phyloP scores from a whole-genome alignment of 768 basidiomycete species.

The Pilatotrama ljubarskyi region DNA sequence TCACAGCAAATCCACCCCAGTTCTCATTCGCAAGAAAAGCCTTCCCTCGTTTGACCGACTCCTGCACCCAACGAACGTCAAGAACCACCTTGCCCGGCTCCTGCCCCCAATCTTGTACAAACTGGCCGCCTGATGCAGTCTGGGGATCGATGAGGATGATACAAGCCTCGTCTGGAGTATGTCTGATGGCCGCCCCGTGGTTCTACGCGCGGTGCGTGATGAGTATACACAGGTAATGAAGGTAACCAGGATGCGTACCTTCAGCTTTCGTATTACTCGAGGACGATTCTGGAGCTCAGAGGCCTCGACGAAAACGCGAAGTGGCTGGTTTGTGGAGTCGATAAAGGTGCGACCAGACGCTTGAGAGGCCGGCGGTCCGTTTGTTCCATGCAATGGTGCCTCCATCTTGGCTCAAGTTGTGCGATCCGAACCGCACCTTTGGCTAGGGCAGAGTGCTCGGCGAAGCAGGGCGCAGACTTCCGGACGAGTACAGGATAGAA shows the following conservation, averaged over 20 bases:
- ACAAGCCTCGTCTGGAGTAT: conserved; percentile 50
- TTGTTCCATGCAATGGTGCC: background rate
- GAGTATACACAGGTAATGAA: too few relatives aligned
- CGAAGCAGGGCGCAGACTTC: too few relatives aligned
- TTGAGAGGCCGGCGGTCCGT: background rate
- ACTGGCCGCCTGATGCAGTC: conserved; percentile 51
- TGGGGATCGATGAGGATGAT: conserved; percentile 61
- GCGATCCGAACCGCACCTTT: too few relatives aligned
- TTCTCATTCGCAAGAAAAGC: conserved; percentile 47
- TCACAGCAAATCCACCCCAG: conserved; percentile 24
- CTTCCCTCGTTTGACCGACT: conserved; percentile 43
- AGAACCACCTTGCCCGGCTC: conserved; percentile 52
- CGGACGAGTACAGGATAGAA: too few relatives aligned
- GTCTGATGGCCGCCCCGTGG: conserved; percentile 54
- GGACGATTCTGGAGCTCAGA: conserved; percentile 51
- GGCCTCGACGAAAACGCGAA: conserved; percentile 60
- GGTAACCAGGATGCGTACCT: conserved; percentile 10
- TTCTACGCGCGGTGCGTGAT: conserved; percentile 37
- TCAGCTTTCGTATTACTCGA: conserved; percentile 44
- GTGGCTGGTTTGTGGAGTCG: conserved; percentile 27
- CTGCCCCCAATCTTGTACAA: conserved; percentile 59
- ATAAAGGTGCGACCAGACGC: conserved; percentile 6
- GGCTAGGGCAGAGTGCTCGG: too few relatives aligned
- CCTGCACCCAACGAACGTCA: conserved; percentile 52
- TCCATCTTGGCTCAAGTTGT: too few relatives aligned